Base-by-base conservation (phyloP, 2,329 filamentous ascomycete species). In the Cladosporium sp. region DNA sequence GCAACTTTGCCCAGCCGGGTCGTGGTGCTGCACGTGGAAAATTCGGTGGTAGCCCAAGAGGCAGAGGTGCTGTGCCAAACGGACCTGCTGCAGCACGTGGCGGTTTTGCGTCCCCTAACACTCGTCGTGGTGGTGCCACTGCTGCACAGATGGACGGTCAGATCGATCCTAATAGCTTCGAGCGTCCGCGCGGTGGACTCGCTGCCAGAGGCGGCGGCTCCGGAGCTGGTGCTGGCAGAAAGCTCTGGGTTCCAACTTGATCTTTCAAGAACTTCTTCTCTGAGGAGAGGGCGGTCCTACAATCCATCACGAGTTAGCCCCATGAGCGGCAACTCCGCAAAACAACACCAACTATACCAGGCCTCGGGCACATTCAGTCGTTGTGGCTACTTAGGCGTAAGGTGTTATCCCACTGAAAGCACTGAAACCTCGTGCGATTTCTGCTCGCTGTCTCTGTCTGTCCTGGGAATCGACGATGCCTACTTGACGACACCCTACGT, bases 111-210 rank as follows among this genome's bases (percentile, higher is more conserved):
- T 40, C 47, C 3, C 47, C 60, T 13, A 52, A 49, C 36, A 37
- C 37, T 20, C 55, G 57, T 37, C 53, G 50, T 13, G 59, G 55
- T 6, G 49, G 48, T 8, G 37, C 52, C 42, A 39, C 52, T 24
- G 58, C 57, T 56, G 47, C 57, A 7, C 55, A 50, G 13, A 51
- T 58, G 9, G 61, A 59, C 17, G 61, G 65, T 9, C 70, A 69
- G 37, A 73, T 74, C 45, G 72, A 74, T 45, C 72, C 72, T 4
- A 67, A 72, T 58, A 72, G 70, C 52, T 74, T 72, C 61, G 59
- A 63, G 13, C 64, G 72, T 28, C 72, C 71, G 13, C 66, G 69
- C n/a, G 57, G 62, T 28, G 64, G 64, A 3, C 59, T 61, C 34
- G 61, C 59, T 25, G 62, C 62, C 94, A 39, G 56, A 17, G 48